phyloP scores from a whole-genome alignment of 495 filamentous ascomycete genomes.

The Extremus antarcticus region DNA sequence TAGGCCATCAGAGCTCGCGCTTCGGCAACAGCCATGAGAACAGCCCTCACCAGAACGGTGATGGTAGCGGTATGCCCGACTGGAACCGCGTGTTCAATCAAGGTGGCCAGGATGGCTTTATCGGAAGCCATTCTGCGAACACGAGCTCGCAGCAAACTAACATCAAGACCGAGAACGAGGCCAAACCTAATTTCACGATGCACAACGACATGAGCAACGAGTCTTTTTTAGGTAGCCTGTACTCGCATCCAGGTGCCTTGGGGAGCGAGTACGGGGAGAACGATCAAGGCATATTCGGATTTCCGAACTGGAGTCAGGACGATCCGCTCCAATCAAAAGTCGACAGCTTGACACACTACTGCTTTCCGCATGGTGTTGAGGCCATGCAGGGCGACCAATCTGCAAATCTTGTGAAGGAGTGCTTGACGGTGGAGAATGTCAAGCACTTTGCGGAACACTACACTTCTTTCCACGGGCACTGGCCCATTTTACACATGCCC shows the following conservation, averaged over 20 bases:
- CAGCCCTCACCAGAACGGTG: slow-evolving; percentile 14
- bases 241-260: slow-evolving; percentile 18
- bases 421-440: slow-evolving; percentile 48
- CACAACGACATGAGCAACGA: slow-evolving; percentile 11
- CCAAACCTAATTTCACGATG: slow-evolving; percentile 10
- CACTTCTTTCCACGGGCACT: slow-evolving; percentile 54
- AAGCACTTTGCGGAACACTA: slow-evolving; percentile 51
- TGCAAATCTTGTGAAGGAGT: slow-evolving; percentile 35
- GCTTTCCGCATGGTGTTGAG: slow-evolving; percentile 39
- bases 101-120: slow-evolving; percentile 21
- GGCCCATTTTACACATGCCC: slow-evolving; percentile 57
- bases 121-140: slow-evolving; percentile 18
- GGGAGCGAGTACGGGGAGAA: slow-evolving; percentile 16
- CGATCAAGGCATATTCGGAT: slow-evolving; percentile 21
- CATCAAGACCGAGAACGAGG: slow-evolving; percentile 17
- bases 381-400: slow-evolving; percentile 22
- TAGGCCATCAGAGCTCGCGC: slow-evolving; percentile 22
- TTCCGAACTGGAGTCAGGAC: slow-evolving; percentile 28
- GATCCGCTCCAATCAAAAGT: slow-evolving; percentile 30
- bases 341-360: slow-evolving; percentile 33
- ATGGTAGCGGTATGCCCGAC: slow-evolving; percentile 10
- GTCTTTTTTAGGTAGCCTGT: slow-evolving; percentile 24
- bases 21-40: slow-evolving; percentile 18
- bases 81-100: slow-evolving; percentile 20
- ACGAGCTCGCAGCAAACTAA: slow-evolving; percentile 19